Conservation (phyloP, 1,139 yeast species). For the Yamadazyma membranifaciens region DNA sequence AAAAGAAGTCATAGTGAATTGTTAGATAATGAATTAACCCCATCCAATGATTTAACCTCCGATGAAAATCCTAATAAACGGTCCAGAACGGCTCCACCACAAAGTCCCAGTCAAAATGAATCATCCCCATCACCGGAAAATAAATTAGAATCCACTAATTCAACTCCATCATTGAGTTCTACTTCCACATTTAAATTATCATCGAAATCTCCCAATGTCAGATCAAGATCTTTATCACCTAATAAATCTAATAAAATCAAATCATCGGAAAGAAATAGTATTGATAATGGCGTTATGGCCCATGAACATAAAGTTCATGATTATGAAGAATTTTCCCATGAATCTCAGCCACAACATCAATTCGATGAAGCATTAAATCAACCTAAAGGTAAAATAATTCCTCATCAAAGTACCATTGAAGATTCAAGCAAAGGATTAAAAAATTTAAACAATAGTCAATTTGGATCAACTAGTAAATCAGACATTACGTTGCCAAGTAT, state of each 20-base stretch:
- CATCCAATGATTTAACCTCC: not conserved
- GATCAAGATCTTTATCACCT: constrained; percentile 40
- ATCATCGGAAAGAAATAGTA: constrained; percentile 22
- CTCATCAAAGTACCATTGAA: not conserved
- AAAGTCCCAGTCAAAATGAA: constrained; percentile 6
- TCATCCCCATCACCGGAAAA: constrained; percentile 11
- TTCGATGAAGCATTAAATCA: too few species aligned
- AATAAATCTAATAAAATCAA: constrained; percentile 9
- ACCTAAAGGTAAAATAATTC: too few species aligned
- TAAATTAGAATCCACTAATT: not conserved
- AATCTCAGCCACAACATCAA: too few species aligned
- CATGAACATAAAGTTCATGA: not conserved
- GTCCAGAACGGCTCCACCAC: constrained; percentile 53
- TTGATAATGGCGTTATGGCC: constrained; percentile 2
- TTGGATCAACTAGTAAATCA: constrained; percentile 9
- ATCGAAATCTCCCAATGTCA: constrained; percentile 11
- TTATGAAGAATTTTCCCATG: too few species aligned
- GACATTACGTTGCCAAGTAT: constrained; percentile 38
- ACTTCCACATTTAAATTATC: constrained; percentile 4
- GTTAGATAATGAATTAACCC: constrained; percentile 24
- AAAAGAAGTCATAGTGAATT: constrained; percentile 16
- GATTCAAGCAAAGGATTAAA: constrained; percentile 4
- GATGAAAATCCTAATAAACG: constrained; percentile 25
- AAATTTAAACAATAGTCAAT: not conserved
- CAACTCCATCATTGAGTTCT: constrained; percentile 2